Evolutionary conservation across 2,329 filamentous ascomycete genomes (phyloP), one percentile per base, ranked within the genome.

Genomic region (Magnaporthiopsis poae): DNA sequence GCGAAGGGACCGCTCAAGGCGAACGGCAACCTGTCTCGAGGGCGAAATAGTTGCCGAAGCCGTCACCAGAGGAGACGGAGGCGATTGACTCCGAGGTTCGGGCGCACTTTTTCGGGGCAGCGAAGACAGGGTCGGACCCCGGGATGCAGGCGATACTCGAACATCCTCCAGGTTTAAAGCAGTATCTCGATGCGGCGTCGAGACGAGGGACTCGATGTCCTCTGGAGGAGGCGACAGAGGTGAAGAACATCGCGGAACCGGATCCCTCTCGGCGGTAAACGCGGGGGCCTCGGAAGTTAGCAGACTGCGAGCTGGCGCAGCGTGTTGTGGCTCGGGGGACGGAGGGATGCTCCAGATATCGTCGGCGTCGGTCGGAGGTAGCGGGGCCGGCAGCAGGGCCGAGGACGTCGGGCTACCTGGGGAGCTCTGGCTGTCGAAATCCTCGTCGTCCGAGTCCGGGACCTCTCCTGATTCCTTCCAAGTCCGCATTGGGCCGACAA

Each of bases 1-100:
- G 8, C 85, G 80, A n/a, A 87, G 75, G 4, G 81, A 84, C 46
- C 84, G 80, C 68, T 80, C 78, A 62, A 78, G 74, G 15, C 75
- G 76, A 35, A 77, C 68, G 18, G 73, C 71, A 7, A 74, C 68
- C 64, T 71, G 71, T 21, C 68, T 67, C 15, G 67, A 67, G 15
- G 68, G 29, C 9, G 27, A 62, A 7, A 61, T 25, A n/a, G 46
- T 5, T 56, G 46, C 46, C 21, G 21, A n/a, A 25, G 46, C 33
- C 3, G 21, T 27, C 59, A 21, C 21, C 21, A n/a, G 31, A 66
- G 0, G 67, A 60, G 1, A 65, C 21, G 61, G 60, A 27, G 35
- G 46, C 15, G 60, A 62, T 46, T 25, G 46, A 11, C 18, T 61
- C 36, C 52, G 61, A 21, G 64, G 62, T 21, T 7, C 7, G 5